A percentile compares a stretch with the other conserved stretches of the same genome.
These are phyloP conservation scores for Eucalyptus lansdowneana DNA, from an alignment of 345 rosid genomes.

Conservation along the genomic window DNA sequence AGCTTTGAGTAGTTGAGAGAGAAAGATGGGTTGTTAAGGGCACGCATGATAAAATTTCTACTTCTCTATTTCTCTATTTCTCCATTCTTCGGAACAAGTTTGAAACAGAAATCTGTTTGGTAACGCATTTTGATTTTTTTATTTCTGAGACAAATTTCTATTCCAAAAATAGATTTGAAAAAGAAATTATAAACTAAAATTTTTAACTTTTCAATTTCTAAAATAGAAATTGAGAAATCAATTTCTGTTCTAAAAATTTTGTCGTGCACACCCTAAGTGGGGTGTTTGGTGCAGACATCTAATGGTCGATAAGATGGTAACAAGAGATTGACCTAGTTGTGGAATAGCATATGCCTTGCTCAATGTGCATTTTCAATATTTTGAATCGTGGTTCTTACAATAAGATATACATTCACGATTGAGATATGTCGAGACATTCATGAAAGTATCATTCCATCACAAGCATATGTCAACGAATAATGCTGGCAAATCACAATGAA, in stretches of 20 bases:
- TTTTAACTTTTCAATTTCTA: too few relatives aligned
- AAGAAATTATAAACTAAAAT: too few relatives aligned
- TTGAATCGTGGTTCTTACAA: background rate
- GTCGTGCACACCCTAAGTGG: too few relatives aligned
- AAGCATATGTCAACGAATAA: rapidly evolving
- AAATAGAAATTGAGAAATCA: too few relatives aligned
- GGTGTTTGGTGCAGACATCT: background rate
- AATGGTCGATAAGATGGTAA: background rate
- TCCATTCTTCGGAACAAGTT: rapidly evolving
- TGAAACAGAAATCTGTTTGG: rapidly evolving
- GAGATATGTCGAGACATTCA: background rate
- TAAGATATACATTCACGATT: background rate
- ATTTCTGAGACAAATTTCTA: too few relatives aligned
- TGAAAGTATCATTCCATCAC: background rate
- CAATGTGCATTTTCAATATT: background rate
- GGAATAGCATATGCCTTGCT: background rate
- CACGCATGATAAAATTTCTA: too few relatives aligned
- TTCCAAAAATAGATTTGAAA: too few relatives aligned
- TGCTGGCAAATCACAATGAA: background rate
- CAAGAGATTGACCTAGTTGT: background rate
- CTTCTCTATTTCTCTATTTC: too few relatives aligned
- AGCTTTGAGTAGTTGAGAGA: background rate
- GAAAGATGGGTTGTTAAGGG: background rate
- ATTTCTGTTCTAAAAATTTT: too few relatives aligned
- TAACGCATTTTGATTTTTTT: too few relatives aligned